Percentiles rank a stretch among this genome's conserved stretches.
These are phyloP conservation scores for Prinsepia uniflora DNA, from an alignment of 306 rosid species.

Conservation along the genomic window DNA sequence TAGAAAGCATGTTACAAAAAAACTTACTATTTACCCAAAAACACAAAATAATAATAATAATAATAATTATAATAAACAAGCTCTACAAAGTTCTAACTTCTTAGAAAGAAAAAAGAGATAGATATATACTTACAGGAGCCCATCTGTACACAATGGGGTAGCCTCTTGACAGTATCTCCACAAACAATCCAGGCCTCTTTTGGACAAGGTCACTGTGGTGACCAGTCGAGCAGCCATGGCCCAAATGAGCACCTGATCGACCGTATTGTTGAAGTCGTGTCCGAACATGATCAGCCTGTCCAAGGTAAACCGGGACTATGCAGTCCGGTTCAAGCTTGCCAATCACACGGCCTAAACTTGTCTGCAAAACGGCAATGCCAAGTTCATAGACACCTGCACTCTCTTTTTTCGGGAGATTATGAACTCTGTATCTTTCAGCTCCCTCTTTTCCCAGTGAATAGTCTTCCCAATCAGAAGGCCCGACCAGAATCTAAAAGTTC, in stretches of 20 bases:
- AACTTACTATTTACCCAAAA: no score
- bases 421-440: constrained; percentile 59
- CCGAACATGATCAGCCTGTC: constrained; percentile 72
- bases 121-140: constrained; percentile 65
- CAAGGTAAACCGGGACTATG: constrained; percentile 63
- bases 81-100: not conserved
- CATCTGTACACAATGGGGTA: constrained; percentile 73
- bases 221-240: constrained; percentile 18
- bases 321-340: constrained; percentile 37
- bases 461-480: constrained; percentile 80
- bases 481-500: constrained; percentile 60
- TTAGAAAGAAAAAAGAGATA: not conserved
- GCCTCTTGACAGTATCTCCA: constrained; percentile 48
- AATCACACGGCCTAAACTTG: constrained; percentile 46
- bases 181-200: constrained; percentile 53
- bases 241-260: constrained; percentile 71
- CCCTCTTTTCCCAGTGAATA: constrained; percentile 63
- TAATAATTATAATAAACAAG: not conserved
- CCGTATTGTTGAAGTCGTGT: constrained; percentile 67
- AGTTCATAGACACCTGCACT: constrained; percentile 81
- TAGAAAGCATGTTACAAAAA: no score
- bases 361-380: constrained; percentile 41
- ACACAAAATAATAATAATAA: no score
- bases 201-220: constrained; percentile 17
- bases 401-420: constrained; percentile 50